A percentile compares a stretch with the other conserved stretches of the same genome.
phyloP scores from a whole-genome alignment of 495 filamentous ascomycete species.

The Immersiella caudata region DNA sequence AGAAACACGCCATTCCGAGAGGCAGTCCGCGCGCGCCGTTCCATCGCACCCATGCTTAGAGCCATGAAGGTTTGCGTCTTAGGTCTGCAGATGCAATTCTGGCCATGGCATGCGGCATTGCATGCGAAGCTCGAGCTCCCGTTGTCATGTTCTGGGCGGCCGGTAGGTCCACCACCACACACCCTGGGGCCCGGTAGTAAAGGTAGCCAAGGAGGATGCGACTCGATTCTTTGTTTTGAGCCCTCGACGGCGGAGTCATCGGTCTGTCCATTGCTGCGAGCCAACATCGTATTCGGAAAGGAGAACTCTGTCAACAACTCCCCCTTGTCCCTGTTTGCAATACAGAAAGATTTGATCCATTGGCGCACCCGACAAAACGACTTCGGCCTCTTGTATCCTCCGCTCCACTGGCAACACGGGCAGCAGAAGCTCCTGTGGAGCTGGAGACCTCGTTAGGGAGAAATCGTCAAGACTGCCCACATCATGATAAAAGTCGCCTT shows the following conservation, averaged over 20 bases:
- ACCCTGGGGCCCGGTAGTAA: too few species aligned
- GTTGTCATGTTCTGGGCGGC: too few species aligned
- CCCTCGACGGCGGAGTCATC: background rate
- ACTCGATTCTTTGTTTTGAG: background rate
- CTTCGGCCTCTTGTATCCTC: background rate
- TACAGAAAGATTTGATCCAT: background rate
- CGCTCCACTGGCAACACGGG: background rate
- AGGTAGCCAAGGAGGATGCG: too few species aligned
- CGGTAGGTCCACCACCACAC: too few species aligned
- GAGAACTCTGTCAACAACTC: background rate
- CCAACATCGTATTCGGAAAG: constrained; percentile 5
- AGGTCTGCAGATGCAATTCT: too few species aligned
- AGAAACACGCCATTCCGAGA: too few species aligned
- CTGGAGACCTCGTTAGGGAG: background rate
- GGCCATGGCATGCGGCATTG: too few species aligned
- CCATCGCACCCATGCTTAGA: too few species aligned
- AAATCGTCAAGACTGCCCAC: background rate
- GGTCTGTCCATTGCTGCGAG: background rate
- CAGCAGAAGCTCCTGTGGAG: background rate
- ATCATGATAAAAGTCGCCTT: constrained; percentile 32
- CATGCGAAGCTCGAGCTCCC: too few species aligned
- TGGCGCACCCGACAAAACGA: background rate
- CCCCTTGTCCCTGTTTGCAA: background rate
- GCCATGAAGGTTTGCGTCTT: too few species aligned
- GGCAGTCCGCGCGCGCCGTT: too few species aligned